These are phyloP conservation scores for Pseudogymnoascus sp. DNA, from an alignment of 2,329 filamentous ascomycete genomes.

Conservation along the genomic window DNA sequence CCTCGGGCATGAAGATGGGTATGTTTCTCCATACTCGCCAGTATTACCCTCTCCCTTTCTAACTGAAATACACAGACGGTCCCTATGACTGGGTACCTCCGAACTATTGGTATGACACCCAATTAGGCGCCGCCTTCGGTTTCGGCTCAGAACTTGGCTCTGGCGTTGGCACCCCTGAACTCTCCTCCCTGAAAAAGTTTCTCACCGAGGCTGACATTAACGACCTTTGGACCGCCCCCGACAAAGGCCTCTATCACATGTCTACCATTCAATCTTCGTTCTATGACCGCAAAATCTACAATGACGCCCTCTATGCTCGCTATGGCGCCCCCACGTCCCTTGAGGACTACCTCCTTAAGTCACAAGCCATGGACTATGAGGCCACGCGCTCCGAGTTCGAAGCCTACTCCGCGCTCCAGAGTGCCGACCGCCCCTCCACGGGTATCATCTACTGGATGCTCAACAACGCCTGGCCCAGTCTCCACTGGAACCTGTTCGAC, in stretches of 20 bases:
- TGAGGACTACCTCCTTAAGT: slow-evolving; percentile 52
- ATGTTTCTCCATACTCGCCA: not conserved
- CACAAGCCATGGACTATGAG: slow-evolving; percentile 58
- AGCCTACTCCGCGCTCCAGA: slow-evolving; percentile 46
- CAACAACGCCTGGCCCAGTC: slow-evolving; percentile 56
- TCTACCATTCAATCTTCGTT: slow-evolving; percentile 49
- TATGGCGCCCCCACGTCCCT: slow-evolving; percentile 46
- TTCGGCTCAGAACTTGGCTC: slow-evolving; percentile 57
- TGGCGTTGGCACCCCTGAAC: slow-evolving; percentile 55
- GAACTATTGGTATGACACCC: slow-evolving; percentile 54
- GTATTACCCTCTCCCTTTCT: not conserved
- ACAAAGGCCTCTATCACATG: slow-evolving; percentile 53
- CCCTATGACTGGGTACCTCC: slow-evolving; percentile 62
- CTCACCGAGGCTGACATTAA: slow-evolving; percentile 43
- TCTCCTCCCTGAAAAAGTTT: slow-evolving; percentile 47
- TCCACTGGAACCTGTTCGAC: slow-evolving; percentile 61
- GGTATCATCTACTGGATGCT: slow-evolving; percentile 63
- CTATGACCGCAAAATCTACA: slow-evolving; percentile 50
- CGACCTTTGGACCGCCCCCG: slow-evolving; percentile 48
- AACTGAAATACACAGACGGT: slow-evolving; percentile 32
- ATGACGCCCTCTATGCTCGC: slow-evolving; percentile 43
- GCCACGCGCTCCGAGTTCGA: slow-evolving; percentile 54
- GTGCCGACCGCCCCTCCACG: slow-evolving; percentile 44
- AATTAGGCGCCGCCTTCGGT: slow-evolving; percentile 51
- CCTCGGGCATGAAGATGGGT: slow-evolving; percentile 56